Conservation (phyloP, 768 basidiomycete species). For the Kwoniella botswanensis region DNA sequence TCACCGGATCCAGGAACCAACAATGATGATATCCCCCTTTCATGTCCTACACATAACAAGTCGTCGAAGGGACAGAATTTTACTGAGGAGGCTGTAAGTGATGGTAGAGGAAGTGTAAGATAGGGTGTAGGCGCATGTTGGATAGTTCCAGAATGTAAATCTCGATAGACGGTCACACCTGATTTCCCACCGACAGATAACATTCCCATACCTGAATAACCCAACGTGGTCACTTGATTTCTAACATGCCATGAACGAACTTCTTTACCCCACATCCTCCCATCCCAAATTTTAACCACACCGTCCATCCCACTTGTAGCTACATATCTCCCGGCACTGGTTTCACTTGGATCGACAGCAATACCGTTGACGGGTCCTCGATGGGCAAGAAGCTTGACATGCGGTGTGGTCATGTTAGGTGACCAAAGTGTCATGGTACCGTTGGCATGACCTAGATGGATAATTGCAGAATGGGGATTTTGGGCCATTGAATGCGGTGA, state of each 20-base stretch:
- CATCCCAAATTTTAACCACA: constrained; percentile 93
- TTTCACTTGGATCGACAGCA: constrained; percentile 74
- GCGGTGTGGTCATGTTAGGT: constrained; percentile 88
- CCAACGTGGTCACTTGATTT: constrained; percentile 66
- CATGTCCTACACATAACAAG: constrained; percentile 58
- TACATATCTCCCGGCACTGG: constrained; percentile 82
- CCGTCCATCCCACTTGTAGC: constrained; percentile 87
- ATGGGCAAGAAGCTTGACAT: constrained; percentile 89
- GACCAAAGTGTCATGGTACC: constrained; percentile 94
- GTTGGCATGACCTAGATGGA: constrained; percentile 92
- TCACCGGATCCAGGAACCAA: constrained; percentile 92
- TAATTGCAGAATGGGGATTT: constrained; percentile 89
- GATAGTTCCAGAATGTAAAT: constrained; percentile 62
- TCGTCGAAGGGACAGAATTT: constrained; percentile 73
- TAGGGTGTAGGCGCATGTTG: constrained; percentile 69
- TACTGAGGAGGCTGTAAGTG: constrained; percentile 73
- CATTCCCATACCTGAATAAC: constrained; percentile 85
- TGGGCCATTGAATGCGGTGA: constrained; percentile 83
- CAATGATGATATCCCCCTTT: constrained; percentile 76
- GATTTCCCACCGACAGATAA: constrained; percentile 82
- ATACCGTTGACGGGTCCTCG: constrained; percentile 81
- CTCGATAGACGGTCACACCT: constrained; percentile 78
- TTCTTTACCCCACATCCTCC: constrained; percentile 89
- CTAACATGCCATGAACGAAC: constrained; percentile 76
- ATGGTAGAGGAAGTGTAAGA: constrained; percentile 82